Conservation (phyloP, 2,329 filamentous ascomycete species). For the Colletotrichum musae region DNA sequence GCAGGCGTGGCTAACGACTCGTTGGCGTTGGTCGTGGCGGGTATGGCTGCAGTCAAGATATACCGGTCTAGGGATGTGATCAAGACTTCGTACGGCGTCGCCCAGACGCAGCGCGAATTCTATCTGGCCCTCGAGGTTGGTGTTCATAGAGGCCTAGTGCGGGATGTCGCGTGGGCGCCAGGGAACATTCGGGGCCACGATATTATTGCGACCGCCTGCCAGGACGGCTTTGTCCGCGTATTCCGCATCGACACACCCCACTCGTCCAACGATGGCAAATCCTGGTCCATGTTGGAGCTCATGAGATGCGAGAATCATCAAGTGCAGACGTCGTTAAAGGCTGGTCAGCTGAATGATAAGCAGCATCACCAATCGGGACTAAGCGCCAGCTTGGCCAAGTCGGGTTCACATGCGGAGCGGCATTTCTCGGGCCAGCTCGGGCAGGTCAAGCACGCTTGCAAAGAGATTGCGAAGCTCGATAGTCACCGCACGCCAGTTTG, state of each 20-base stretch:
- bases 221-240: constrained; percentile 91
- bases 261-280: constrained; percentile 61
- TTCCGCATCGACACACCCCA: constrained; percentile 81
- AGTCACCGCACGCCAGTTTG: constrained; percentile 80
- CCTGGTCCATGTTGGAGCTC: constrained; percentile 65
- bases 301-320: constrained; percentile 50
- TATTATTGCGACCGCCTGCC: constrained; percentile 90
- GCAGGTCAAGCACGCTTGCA: constrained; percentile 74
- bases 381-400: constrained; percentile 67
- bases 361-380: constrained; percentile 61
- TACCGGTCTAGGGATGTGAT: constrained; percentile 80
- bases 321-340: constrained; percentile 27
- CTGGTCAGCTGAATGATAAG: constrained; percentile 45
- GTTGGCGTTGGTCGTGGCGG: constrained; percentile 86
- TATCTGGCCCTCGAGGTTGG: constrained; percentile 85
- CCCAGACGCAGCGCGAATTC: constrained; percentile 79
- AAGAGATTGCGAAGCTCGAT: constrained; percentile 77
- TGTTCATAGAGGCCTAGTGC: constrained; percentile 82
- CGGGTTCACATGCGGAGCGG: constrained; percentile 61
- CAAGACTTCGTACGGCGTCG: constrained; percentile 65
- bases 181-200: constrained; percentile 93
- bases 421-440: constrained; percentile 73
- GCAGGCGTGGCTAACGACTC: constrained; percentile 87
- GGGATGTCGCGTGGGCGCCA: constrained; percentile 93
- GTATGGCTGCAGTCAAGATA: constrained; percentile 85